Evolutionary conservation across 192 early-diverging fungal species (phyloP), one percentile per base, ranked within the genome.

Genomic region (Kappamyces sp.): DNA sequence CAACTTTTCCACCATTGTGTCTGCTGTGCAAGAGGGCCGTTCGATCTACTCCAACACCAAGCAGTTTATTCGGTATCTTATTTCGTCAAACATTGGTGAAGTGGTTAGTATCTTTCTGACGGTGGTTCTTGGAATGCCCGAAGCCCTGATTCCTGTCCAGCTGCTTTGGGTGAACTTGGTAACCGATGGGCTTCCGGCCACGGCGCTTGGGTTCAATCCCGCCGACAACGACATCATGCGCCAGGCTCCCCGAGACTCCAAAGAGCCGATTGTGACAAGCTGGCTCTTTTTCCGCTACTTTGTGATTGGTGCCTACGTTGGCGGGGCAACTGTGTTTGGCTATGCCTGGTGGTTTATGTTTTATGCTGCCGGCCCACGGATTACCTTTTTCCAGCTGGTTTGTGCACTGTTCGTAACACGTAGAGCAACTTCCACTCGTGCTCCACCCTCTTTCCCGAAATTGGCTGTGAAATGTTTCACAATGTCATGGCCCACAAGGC

Each of bases 281-380:
- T 99, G 96, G 94, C 74, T 99, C 61, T 92, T 97, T 68, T 73
- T 96, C 73, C 85, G 96, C 61, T 99, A 99, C 69, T 76, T 93
- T 69, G 69, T 97, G 6, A 74, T 97, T 59, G 94, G 94, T 62
- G 78, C 75, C 7, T 97, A 94, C 61, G 96, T 99, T 51, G 94
- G 94, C 49, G 65, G 68, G 12, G 93, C 94, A 2, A 96, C 94
- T 40, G 86, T 97, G 12, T 91, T 91, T 84, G 96, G 89, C 22
- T 97, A 97, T 64, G 93, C 88, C 1, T 97, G 96, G 94, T 97
- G 92, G 91, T 97, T 92, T 71, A 87, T 99, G 81, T 96, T 84
- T 65, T 96, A 94, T 70, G 53, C 69, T 4, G 72, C 65, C n/a
- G 94, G 94, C 32, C 96, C 96, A 3, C 85, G 87, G 51, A 88